These are phyloP conservation scores for Kodamaea fukazawae DNA, from an alignment of 805 yeast species.

Conservation along the genomic window DNA sequence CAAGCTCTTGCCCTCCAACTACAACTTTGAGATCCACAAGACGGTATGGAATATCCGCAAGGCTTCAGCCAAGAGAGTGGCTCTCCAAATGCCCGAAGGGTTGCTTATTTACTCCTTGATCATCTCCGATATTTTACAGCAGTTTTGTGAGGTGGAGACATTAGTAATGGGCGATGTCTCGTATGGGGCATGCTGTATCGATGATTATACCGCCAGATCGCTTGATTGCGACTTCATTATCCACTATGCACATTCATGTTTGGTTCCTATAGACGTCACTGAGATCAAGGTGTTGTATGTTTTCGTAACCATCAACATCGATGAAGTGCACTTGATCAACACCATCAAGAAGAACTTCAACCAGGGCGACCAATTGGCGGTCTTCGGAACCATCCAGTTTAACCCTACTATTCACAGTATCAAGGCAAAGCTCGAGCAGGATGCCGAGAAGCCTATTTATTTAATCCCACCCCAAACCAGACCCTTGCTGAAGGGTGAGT, in stretches of 20 bases:
- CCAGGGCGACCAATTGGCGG: constrained; percentile 64
- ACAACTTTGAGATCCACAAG: constrained; percentile 93
- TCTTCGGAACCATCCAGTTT: constrained; percentile 95
- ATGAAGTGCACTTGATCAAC: constrained; percentile 73
- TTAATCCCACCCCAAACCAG: constrained; percentile 84
- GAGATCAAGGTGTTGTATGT: constrained; percentile 89
- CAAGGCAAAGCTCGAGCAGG: constrained; percentile 54
- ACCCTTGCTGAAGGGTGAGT: constrained; percentile 95
- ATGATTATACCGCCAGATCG: constrained; percentile 91
- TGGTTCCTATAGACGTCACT: constrained; percentile 93
- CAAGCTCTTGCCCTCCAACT: constrained; percentile 78
- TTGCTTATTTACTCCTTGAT: constrained; percentile 81
- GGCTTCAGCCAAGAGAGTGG: constrained; percentile 74
- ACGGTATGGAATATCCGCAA: constrained; percentile 90
- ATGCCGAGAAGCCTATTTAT: constrained; percentile 49
- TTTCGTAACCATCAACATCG: constrained; percentile 89
- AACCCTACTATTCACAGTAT: constrained; percentile 89
- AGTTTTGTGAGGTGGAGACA: constrained; percentile 83
- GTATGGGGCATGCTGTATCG: constrained; percentile 98
- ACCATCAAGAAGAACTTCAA: constrained; percentile 72
- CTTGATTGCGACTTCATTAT: constrained; percentile 91
- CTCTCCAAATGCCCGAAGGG: constrained; percentile 98
- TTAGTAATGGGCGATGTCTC: constrained; percentile 98
- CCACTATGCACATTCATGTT: constrained; percentile 96
- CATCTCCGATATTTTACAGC: constrained; percentile 88